These are phyloP conservation scores for Pythium volutum DNA, from an alignment of 352 stramenopile genomes.

Conservation along the genomic window DNA sequence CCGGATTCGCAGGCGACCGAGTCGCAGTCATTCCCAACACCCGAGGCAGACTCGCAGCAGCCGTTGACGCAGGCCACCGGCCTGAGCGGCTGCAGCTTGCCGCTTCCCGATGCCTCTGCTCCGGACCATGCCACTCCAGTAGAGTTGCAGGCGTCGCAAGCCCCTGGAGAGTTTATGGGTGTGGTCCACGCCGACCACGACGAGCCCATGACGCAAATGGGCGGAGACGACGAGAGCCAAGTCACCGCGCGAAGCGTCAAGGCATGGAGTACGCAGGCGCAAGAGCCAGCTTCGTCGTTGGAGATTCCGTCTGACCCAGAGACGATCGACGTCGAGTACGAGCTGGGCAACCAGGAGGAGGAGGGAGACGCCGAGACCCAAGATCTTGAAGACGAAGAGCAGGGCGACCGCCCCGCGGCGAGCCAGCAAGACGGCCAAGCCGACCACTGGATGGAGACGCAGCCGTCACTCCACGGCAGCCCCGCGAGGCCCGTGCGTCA, in stretches of 20 bases:
- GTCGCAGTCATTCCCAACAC: not conserved
- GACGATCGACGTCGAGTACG: constrained; percentile 4
- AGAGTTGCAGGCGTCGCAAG: constrained; percentile 1
- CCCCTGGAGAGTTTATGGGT: constrained; percentile 13
- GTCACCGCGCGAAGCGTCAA: not conserved
- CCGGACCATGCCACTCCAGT: too few relatives aligned
- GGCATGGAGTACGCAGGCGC: not conserved
- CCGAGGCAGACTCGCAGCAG: not conserved
- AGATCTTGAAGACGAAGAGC: not conserved
- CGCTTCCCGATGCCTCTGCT: not conserved
- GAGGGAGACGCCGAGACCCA: not conserved
- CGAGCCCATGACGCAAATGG: constrained; percentile 12
- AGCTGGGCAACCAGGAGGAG: not conserved
- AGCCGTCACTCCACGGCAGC: not conserved
- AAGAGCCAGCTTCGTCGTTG: not conserved
- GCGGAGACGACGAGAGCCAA: constrained; percentile 12
- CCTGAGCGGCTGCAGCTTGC: not conserved
- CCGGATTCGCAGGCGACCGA: not conserved
- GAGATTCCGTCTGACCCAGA: not conserved
- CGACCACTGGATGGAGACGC: constrained; percentile 19
- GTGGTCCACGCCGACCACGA: constrained; percentile 12
- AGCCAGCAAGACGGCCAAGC: constrained; percentile 22
- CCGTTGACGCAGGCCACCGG: constrained; percentile 2
- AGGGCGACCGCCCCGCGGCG: not conserved
- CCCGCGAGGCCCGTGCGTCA: not conserved